These are phyloP conservation scores for Globisporangium yorkense DNA, from an alignment of 352 stramenopile genomes.

Conservation along the genomic window DNA sequence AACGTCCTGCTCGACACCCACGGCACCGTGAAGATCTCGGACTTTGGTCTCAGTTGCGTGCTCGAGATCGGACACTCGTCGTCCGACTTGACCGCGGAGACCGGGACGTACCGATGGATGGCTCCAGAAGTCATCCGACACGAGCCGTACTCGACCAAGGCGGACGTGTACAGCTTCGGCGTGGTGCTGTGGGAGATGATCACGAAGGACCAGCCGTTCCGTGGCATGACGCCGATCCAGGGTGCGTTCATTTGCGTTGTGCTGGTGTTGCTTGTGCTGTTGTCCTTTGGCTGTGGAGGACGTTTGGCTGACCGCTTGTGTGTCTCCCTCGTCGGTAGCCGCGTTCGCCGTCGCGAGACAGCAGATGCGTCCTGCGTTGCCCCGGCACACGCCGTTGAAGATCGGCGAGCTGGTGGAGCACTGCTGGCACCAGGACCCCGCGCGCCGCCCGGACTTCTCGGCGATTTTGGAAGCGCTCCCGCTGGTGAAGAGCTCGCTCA, in stretches of 20 bases:
- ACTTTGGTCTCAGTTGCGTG: constrained; percentile 85
- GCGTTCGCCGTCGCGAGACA: constrained; percentile 83
- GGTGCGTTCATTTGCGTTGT: constrained; percentile 23
- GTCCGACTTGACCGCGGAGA: constrained; percentile 80
- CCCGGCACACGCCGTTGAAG: constrained; percentile 74
- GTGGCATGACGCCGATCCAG: constrained; percentile 79
- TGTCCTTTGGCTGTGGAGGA: background rate
- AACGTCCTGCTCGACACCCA: constrained; percentile 89
- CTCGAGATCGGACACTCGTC: constrained; percentile 66
- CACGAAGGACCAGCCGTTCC: constrained; percentile 80
- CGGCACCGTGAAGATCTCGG: constrained; percentile 82
- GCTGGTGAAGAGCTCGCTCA: constrained; percentile 72
- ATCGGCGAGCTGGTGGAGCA: constrained; percentile 79
- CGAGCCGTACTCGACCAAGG: constrained; percentile 92
- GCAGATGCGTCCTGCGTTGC: constrained; percentile 78
- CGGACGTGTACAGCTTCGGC: constrained; percentile 94
- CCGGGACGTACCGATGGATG: constrained; percentile 93
- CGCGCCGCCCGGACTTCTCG: constrained; percentile 65
- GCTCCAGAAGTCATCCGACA: constrained; percentile 92
- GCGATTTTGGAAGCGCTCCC: constrained; percentile 72
- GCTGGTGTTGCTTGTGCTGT: background rate
- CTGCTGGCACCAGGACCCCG: constrained; percentile 81
- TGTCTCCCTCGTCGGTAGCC: constrained; percentile 23
- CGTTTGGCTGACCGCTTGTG: background rate
- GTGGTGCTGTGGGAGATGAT: constrained; percentile 87